These are phyloP conservation scores for Thelonectria blattea DNA, from an alignment of 2,329 filamentous ascomycete species.

Conservation along the genomic window DNA sequence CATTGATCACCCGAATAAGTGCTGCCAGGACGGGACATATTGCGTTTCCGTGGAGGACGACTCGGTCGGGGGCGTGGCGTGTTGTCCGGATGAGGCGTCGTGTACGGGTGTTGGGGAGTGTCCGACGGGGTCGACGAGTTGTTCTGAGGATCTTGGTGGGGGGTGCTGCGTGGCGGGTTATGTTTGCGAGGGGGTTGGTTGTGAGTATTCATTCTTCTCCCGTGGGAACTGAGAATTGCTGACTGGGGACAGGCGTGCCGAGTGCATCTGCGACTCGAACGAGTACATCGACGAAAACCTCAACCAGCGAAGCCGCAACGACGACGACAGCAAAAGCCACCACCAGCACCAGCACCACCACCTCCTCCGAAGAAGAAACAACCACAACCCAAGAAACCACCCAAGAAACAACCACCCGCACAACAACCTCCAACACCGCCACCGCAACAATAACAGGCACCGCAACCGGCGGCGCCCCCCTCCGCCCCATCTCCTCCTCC, in stretches of 20 bases:
- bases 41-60: conserved; percentile 70
- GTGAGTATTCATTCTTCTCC: conserved; percentile 52
- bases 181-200: conserved; percentile 72
- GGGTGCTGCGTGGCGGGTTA: conserved; percentile 80
- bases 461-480: conserved; percentile 50
- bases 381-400: conserved; percentile 32
- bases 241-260: conserved; percentile 39
- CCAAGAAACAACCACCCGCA: conserved; percentile 38
- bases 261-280: conserved; percentile 40
- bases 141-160: conserved; percentile 68
- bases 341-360: conserved; percentile 45
- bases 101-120: conserved; percentile 72
- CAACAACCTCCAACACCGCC: conserved; percentile 40
- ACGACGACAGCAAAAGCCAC: conserved; percentile 48
- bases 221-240: background rate
- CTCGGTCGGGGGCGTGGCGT: conserved; percentile 72
- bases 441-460: conserved; percentile 45
- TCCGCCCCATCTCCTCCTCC: conserved; percentile 52
- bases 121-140: conserved; percentile 66
- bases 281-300: conserved; percentile 25
- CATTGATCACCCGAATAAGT: conserved; percentile 73
- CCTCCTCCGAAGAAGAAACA: conserved; percentile 40
- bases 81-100: conserved; percentile 69
- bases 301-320: conserved; percentile 25
- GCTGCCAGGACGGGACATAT: conserved; percentile 69